Evolutionary conservation across 495 filamentous ascomycete genomes (phyloP).

Genomic region (Aspergillus conjunctus): DNA sequence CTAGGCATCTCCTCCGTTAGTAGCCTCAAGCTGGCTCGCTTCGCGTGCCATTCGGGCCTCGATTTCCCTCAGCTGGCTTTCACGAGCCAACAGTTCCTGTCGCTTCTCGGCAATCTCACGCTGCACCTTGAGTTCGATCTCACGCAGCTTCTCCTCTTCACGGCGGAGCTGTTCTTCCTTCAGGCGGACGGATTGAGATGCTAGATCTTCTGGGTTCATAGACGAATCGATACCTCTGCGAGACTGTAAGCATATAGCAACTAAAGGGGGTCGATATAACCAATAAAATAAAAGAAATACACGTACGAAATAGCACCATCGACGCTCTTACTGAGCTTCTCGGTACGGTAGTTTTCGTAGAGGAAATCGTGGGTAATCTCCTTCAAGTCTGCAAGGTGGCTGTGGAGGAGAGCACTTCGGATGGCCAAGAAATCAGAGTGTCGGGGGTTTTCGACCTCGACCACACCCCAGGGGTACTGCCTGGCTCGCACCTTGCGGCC

Average conservation of each 20-base stretch:
- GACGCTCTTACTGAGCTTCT: slow-evolving; percentile 99
- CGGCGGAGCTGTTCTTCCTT: slow-evolving; percentile 99
- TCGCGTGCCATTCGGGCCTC: slow-evolving; percentile 77
- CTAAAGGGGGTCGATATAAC: background rate
- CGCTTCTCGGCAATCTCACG: slow-evolving; percentile 99
- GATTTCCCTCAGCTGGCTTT: slow-evolving; percentile 97
- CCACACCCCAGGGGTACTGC: slow-evolving; percentile 98
- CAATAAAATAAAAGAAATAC: slow-evolving; percentile 1
- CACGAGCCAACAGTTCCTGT: slow-evolving; percentile 95
- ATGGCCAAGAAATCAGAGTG: slow-evolving; percentile 99
- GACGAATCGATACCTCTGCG: slow-evolving; percentile 61
- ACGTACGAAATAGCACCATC: slow-evolving; percentile 88
- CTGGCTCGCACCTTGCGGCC: slow-evolving; percentile 88
- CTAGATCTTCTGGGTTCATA: slow-evolving; percentile 97
- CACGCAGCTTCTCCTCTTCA: slow-evolving; percentile 98
- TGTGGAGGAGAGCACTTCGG: slow-evolving; percentile 92
- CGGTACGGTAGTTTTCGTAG: slow-evolving; percentile 99
- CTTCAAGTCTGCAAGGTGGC: slow-evolving; percentile 96
- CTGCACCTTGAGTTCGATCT: slow-evolving; percentile 99
- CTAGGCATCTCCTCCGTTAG: slow-evolving; percentile 54
- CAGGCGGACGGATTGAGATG: slow-evolving; percentile 92
- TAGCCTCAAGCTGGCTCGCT: slow-evolving; percentile 52
- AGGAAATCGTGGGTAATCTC: slow-evolving; percentile 99
- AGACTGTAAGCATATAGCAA: background rate
- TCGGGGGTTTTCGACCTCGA: slow-evolving; percentile 98